A percentile compares a stretch with the other conserved stretches of the same genome.
phyloP scores from a whole-genome alignment of 768 basidiomycete species.

The Trametes coccinea region DNA sequence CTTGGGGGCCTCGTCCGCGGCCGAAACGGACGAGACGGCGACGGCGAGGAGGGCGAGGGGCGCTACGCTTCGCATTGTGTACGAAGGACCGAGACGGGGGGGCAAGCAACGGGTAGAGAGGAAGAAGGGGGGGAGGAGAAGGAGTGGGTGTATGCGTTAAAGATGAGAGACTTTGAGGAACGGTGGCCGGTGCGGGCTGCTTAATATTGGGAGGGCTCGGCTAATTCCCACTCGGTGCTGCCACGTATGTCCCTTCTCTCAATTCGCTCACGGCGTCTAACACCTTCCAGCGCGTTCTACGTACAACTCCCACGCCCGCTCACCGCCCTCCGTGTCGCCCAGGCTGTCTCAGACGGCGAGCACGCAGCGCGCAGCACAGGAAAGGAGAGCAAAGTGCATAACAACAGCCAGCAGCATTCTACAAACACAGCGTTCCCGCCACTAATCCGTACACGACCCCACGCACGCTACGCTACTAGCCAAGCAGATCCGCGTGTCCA shows the following conservation, averaged over 20 bases:
- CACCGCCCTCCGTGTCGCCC: conserved; percentile 7
- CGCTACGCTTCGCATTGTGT: conserved; percentile 84
- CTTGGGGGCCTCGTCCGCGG: conserved; percentile 58
- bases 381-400: conserved; percentile 9
- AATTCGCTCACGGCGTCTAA: not conserved
- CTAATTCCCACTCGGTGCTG: conserved; percentile 28
- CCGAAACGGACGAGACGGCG: conserved; percentile 63
- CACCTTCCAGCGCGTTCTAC: conserved; percentile 36
- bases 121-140: conserved; percentile 36
- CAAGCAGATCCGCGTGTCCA: conserved; percentile 91
- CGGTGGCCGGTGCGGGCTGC: conserved; percentile 21
- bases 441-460: not conserved
- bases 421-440: conserved; percentile 15
- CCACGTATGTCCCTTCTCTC: conserved; percentile 42
- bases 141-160: conserved; percentile 39
- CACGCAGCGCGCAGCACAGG: conserved; percentile 5
- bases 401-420: conserved; percentile 15
- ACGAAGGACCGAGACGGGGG: conserved; percentile 65
- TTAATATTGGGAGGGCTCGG: conserved; percentile 39
- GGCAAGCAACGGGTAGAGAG: conserved; percentile 33
- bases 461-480: conserved; percentile 41
- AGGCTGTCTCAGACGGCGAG: not conserved
- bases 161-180: conserved; percentile 13
- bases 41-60: conserved; percentile 71
- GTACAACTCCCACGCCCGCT: conserved; percentile 29